Base-by-base conservation (phyloP, 2,329 filamentous ascomycete genomes). In the Claviceps sp. region DNA sequence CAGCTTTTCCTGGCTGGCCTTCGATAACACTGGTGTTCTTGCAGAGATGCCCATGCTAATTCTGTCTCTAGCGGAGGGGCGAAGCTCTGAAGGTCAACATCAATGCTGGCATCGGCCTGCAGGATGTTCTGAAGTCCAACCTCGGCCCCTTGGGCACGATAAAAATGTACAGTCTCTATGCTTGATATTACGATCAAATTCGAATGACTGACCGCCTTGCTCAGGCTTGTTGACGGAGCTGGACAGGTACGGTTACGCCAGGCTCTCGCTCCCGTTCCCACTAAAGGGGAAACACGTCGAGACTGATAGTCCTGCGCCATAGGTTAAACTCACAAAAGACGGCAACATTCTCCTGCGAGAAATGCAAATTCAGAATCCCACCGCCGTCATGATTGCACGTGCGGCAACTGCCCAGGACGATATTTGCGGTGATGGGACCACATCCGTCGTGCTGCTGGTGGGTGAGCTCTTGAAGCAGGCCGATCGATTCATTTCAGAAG, bases 311-410 rank as follows among this genome's bases (percentile, higher is more conserved):
- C 37, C 20, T 17, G 44, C 44, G 36, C 22, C 50, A 66, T 60
- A 93, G 82, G 98, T 98, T 75, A 98, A 98, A 75, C 80, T 98
- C 67, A 98, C 93, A 61, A 98, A 98, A 71, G 93, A 98, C 72
- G 93, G 93, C 66, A 96, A 95, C 64, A 91, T 97, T 55, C 75
- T 85, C 26, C 71, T 85, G 57, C 75, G 82, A 62, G 82, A 85
- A 68, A 85, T 85, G 81, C 90, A 97, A 82, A 97, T 97, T 67
- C 91, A 96, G 74, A 97, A 97, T 70, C 93, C 93, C 29, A 98
- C 93, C 38, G 93, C 93, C 58, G 93, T 93, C 56, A 85, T 85
- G 80, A 85, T 85, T 67, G 81, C 80, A 52, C 74, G 81, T 66
- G 89, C 91, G 62, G 93, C 93, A 53, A 98, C 93, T 39, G 93